phyloP scores from a whole-genome alignment of 1,139 yeast genomes.

The Sugiyamaella xylanicola region DNA sequence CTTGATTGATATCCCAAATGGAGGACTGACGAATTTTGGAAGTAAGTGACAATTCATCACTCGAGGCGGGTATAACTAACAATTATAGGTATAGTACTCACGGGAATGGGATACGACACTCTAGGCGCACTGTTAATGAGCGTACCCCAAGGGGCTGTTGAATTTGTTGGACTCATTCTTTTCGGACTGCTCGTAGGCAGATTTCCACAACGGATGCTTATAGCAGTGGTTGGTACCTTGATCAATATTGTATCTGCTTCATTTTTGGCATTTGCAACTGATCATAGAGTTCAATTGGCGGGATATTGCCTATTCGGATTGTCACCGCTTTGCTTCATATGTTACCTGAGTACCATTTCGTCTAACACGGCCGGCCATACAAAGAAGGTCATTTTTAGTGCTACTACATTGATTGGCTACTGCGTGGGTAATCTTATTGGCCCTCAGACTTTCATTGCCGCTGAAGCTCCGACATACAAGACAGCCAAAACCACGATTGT shows the following conservation, averaged over 20 bases:
- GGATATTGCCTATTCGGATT: conserved; percentile 46
- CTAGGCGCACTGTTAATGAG: conserved; percentile 47
- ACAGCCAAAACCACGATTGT: conserved; percentile 52
- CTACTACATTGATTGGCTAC: conserved; percentile 54
- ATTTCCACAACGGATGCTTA: conserved; percentile 44
- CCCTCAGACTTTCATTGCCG: conserved; percentile 54
- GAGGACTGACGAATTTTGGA: conserved; percentile 53
- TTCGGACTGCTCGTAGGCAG: conserved; percentile 34
- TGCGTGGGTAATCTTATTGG: conserved; percentile 63
- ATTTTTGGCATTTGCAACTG: conserved; percentile 50
- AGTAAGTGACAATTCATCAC: conserved; percentile 31
- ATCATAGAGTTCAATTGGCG: conserved; percentile 43
- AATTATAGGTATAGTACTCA: conserved; percentile 39
- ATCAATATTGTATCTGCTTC: conserved; percentile 45
- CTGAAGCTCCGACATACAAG: conserved; percentile 55
- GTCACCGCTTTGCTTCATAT: conserved; percentile 50
- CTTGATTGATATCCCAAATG: conserved; percentile 53
- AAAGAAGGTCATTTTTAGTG: conserved; percentile 52
- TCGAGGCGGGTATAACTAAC: background rate
- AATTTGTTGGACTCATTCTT: conserved; percentile 38
- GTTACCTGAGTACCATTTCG: conserved; percentile 52
- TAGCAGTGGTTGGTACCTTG: conserved; percentile 44
- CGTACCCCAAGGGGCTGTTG: conserved; percentile 46
- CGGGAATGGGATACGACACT: conserved; percentile 46
- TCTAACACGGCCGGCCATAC: conserved; percentile 65